A percentile compares a stretch with the other conserved stretches of the same genome.
These are phyloP conservation scores for Linanthus parryae DNA, from an alignment of 148 eudicot species.

Conservation along the genomic window DNA sequence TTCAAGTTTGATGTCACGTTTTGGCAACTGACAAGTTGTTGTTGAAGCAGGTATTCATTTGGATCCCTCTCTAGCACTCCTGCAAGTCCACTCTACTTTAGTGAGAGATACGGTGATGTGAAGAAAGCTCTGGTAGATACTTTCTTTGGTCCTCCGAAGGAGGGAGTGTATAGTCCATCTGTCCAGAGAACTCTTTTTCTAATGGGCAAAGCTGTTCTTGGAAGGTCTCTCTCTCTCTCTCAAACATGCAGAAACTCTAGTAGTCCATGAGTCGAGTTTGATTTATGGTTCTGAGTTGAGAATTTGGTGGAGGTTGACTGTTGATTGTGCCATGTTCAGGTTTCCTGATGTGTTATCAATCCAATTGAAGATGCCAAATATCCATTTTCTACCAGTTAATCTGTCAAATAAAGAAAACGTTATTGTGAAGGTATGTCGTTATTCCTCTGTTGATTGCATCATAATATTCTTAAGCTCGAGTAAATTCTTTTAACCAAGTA, in stretches of 20 bases:
- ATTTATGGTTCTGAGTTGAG: too few species aligned
- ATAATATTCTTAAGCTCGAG: too few species aligned
- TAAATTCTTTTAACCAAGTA: too few species aligned
- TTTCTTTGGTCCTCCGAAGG: slow-evolving; percentile 81
- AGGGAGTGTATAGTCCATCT: slow-evolving; percentile 94
- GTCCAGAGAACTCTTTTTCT: slow-evolving; percentile 91
- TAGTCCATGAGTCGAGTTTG: not conserved
- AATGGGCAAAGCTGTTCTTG: slow-evolving; percentile 84
- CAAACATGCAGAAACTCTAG: not conserved
- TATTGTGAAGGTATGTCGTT: slow-evolving; percentile 65
- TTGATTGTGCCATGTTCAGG: slow-evolving; percentile 31
- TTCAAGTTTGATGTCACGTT: not conserved
- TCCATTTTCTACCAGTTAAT: slow-evolving; percentile 90
- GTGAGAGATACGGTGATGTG: slow-evolving; percentile 53
- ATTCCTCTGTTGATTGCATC: not conserved
- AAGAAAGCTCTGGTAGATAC: slow-evolving; percentile 58
- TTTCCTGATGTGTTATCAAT: slow-evolving; percentile 64
- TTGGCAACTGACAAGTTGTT: not conserved
- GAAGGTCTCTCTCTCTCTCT: slow-evolving; percentile 39
- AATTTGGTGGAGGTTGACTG: slow-evolving; percentile 1
- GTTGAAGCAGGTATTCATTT: slow-evolving; percentile 56
- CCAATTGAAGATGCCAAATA: slow-evolving; percentile 85
- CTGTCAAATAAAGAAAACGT: slow-evolving; percentile 59
- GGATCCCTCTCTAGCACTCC: slow-evolving; percentile 55
- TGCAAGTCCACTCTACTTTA: slow-evolving; percentile 49